Evolutionary conservation across 192 early-diverging fungal species (phyloP), one percentile per base, ranked within the genome.

Genomic region (Podila verticillata): DNA sequence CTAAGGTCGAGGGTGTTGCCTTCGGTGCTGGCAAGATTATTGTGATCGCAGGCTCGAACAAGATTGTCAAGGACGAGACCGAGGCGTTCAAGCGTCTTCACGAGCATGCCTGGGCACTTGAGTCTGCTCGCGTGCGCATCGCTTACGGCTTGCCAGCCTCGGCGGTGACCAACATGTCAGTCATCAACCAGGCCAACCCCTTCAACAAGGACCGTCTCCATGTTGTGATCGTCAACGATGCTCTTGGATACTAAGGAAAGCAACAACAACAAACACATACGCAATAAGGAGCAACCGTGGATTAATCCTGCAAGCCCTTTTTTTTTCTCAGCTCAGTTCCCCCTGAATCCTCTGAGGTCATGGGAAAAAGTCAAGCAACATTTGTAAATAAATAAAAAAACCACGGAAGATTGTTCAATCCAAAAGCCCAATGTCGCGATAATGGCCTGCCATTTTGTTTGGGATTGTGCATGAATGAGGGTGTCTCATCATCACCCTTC

Each of bases 151-250:
- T 75, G 19, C 83, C 80, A 0, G 68, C 57, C 4, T 82, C 80
- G 1, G 54, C 29, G 17, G 32, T 84, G 51, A 72, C 68, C 12
- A 71, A 84, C 51, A 72, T 66, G 19, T 61, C 66, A 15, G 61
- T 72, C 29, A 82, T 84, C 28, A 63, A 62, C 4, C 49, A 57
- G 31, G 68, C 47, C 9, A 61, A 15, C 44, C 75, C 77, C 22
- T 80, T 72, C 66, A 68, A 68, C 47, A 47, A 66, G 32, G 66
- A 67, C 22, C 54, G 83, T 22, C 51, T 82, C 24, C 65, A 68
- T 2, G 61, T 84, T 26, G 49, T 84, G n/a, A 57, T 84, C 28
- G 64, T 84, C 68, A 84, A 84, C 29, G 83, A 84, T 57, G 64
- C 72, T 29, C 66, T 84, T 48, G 80, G 83, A 58, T 85, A 79